Evolutionary conservation across 225 moss, liverwort and hornwort genomes (phyloP).

Genomic region (Polytrichum formosum): DNA sequence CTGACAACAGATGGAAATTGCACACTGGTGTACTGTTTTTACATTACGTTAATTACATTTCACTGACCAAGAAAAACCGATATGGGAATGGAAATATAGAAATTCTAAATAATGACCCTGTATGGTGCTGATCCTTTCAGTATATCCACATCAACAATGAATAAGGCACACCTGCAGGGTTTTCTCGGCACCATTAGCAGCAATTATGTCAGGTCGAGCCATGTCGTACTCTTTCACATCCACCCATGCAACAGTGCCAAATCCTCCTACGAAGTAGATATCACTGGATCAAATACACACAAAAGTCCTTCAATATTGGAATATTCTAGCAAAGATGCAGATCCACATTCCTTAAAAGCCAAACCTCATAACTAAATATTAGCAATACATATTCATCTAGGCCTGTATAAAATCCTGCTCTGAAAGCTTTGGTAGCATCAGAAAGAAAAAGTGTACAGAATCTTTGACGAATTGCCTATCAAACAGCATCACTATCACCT

Average conservation of each 20-base stretch:
- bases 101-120: too few species aligned
- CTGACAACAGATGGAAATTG: background rate
- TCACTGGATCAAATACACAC: slow-evolving; percentile 37
- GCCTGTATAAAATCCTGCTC: too few species aligned
- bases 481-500: too few species aligned
- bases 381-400: background rate
- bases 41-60: too few species aligned
- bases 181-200: slow-evolving; percentile 58
- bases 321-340: too few species aligned
- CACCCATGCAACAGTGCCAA: slow-evolving; percentile 76
- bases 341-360: too few species aligned
- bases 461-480: too few species aligned
- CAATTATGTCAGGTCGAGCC: slow-evolving; percentile 63
- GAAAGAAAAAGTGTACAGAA: too few species aligned
- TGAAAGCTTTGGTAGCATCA: too few species aligned
- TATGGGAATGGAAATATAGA: background rate
- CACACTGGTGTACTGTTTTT: too few species aligned
- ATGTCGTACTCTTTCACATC: slow-evolving; percentile 68
- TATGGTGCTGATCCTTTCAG: background rate
- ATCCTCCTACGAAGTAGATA: slow-evolving; percentile 76
- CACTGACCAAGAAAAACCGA: background rate
- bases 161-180: slow-evolving; percentile 44
- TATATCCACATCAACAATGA: background rate
- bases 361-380: background rate
- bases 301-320: too few species aligned